Evolutionary conservation across 306 rosid species (phyloP), one percentile per base, ranked within the genome.

Genomic region (Dalbergia cultrata): DNA sequence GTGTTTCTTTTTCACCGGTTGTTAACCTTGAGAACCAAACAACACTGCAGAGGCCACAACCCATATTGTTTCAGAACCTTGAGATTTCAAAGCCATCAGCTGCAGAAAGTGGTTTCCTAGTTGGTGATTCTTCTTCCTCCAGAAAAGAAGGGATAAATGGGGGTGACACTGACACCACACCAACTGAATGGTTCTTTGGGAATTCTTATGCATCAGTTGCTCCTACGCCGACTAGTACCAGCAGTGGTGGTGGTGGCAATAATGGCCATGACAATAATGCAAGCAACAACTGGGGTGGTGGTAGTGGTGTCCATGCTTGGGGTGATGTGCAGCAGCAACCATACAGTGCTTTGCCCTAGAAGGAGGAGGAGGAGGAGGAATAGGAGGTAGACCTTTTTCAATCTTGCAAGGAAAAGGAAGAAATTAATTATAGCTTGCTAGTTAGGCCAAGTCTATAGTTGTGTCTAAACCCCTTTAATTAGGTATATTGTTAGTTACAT

Each of bases 181-280:
- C 85, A 3, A 83, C 85, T 0, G 92, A 91, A 83, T 93, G 97
- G 97, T 93, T 91, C 69, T 93, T 93, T 47, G 94, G 94, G 64
- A 84, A 82, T 70, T 80, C 91, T 26, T 88, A 76, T 50, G 85
- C 86, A 14, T 78, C 89, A 5, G 89, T 86, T 70, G 77, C 84
- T 56, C 81, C 85, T 3, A 77, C 90, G 33, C 75, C 90, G 3
- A 69, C 90, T 0, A 81, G 87, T 1, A 74, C 78, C 66, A 73
- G 88, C 6, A 80, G 76, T 58, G 87, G 82, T 26, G 72, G 77
- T 26, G 31, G 31, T 26, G 31, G 31, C 31, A 26, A 26, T 58
- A 81, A 80, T 43, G 80, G 11, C 75, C 77, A 63, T 56, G 74
- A 66, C 4, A 14, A 66, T 17, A 86, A 90, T 82, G 57, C 49